These are phyloP conservation scores for Suillus occidentalis DNA, from an alignment of 768 basidiomycete genomes.

Conservation along the genomic window DNA sequence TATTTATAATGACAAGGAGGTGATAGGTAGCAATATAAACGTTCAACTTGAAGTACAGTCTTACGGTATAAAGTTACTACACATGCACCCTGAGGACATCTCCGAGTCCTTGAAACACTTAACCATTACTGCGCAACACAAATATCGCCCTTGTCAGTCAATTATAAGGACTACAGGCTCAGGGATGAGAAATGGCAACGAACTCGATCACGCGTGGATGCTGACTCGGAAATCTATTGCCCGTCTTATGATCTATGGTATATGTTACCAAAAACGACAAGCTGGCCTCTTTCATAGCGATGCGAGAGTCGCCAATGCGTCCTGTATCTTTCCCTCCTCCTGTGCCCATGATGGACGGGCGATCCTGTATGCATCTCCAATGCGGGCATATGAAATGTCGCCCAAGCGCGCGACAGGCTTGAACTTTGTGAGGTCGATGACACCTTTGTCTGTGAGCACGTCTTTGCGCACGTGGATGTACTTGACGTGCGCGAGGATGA, in stretches of 20 bases:
- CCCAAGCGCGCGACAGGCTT: conserved; percentile 39
- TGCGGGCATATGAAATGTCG: conserved; percentile 37
- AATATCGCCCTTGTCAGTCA: not conserved
- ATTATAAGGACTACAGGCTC: not conserved
- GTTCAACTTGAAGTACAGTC: no score
- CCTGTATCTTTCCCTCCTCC: conserved; percentile 17
- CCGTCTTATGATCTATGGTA: not conserved
- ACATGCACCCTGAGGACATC: no score
- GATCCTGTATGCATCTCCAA: conserved; percentile 31
- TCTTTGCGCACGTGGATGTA: conserved; percentile 44
- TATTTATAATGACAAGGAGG: no score
- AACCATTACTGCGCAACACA: no score
- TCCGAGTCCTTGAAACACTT: no score
- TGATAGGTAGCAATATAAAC: no score
- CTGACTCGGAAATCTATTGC: not conserved
- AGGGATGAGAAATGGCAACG: not conserved
- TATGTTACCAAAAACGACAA: not conserved
- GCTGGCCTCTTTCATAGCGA: not conserved
- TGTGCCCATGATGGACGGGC: conserved; percentile 22
- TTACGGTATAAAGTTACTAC: no score
- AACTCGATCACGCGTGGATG: not conserved
- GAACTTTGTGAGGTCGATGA: conserved; percentile 36
- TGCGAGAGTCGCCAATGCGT: conserved; percentile 7
- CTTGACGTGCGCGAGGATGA: conserved; percentile 40
- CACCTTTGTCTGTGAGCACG: conserved; percentile 34